phyloP scores from a whole-genome alignment of 805 yeast genomes.

The Candida montana region DNA sequence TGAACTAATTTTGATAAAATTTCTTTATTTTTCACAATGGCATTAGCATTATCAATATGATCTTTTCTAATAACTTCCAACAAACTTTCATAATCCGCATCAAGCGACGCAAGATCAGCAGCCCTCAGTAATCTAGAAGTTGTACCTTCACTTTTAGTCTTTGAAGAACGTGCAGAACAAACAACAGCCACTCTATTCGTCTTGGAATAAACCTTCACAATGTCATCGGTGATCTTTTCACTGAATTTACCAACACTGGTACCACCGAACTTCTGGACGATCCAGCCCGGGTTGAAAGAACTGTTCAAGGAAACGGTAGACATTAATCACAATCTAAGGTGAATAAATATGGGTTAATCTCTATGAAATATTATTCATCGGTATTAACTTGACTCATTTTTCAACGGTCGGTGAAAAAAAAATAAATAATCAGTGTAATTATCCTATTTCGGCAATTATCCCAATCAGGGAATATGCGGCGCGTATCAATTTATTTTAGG shows the following conservation, averaged over 20 bases:
- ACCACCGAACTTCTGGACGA: constrained; percentile 95
- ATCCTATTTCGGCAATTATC: neutral
- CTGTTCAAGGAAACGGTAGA: constrained; percentile 18
- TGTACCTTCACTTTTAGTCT: constrained; percentile 91
- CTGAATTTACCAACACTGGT: constrained; percentile 96
- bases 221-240: constrained; percentile 74
- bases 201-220: constrained; percentile 61
- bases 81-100: constrained; percentile 50
- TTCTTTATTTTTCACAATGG: constrained; percentile 38
- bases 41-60: constrained; percentile 69
- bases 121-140: constrained; percentile 80
- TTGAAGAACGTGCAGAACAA: constrained; percentile 90
- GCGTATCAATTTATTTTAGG: too few relatives aligned
- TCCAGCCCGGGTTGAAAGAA: constrained; percentile 42
- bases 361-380: too few relatives aligned
- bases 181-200: constrained; percentile 80
- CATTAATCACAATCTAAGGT: too few relatives aligned
- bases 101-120: constrained; percentile 71
- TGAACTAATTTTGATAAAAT: constrained; percentile 49
- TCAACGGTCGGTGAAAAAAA: too few relatives aligned
- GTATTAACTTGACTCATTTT: too few relatives aligned
- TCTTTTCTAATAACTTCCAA: constrained; percentile 70
- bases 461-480: neutral
- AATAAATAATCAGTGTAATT: neutral
- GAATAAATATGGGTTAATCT: too few relatives aligned